Conservation (phyloP, 1,284 basidiomycete species). For the Ustilago hordei region DNA sequence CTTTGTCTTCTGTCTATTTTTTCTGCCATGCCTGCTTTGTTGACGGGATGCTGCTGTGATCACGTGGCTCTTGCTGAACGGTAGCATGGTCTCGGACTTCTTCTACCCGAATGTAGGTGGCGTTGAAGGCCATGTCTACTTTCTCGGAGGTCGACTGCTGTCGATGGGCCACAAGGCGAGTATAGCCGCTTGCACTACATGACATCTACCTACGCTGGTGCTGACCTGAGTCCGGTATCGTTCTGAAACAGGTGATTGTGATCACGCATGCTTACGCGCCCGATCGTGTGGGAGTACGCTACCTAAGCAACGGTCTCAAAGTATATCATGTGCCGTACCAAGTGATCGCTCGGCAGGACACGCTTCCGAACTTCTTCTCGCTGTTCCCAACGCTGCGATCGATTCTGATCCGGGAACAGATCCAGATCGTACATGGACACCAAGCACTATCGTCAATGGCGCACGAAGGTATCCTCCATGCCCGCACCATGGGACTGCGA, state of each 20-base stretch:
- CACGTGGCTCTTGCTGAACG: neutral
- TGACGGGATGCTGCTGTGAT: neutral
- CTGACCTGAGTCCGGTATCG: neutral
- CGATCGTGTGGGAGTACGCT: constrained; percentile 86
- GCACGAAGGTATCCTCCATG: constrained; percentile 91
- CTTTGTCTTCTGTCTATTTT: neutral
- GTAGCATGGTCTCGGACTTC: constrained; percentile 95
- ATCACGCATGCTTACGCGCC: constrained; percentile 92
- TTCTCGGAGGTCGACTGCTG: constrained; percentile 75
- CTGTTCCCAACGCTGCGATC: constrained; percentile 90
- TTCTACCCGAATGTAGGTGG: constrained; percentile 95
- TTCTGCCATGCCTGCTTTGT: neutral
- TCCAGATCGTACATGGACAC: constrained; percentile 91
- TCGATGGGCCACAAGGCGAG: constrained; percentile 85
- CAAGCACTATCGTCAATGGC: constrained; percentile 89
- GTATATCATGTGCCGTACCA: constrained; percentile 93
- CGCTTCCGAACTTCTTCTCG: constrained; percentile 92
- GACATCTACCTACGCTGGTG: neutral
- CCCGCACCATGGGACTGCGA: constrained; percentile 74
- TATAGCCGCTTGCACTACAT: neutral
- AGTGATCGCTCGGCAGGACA: constrained; percentile 79
- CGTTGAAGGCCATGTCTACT: constrained; percentile 94
- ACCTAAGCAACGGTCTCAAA: constrained; percentile 85
- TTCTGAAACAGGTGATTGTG: constrained; percentile 82
- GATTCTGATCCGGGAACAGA: constrained; percentile 86